Conservation (phyloP, 495 filamentous ascomycete genomes). For the Aspergillus steynii region DNA sequence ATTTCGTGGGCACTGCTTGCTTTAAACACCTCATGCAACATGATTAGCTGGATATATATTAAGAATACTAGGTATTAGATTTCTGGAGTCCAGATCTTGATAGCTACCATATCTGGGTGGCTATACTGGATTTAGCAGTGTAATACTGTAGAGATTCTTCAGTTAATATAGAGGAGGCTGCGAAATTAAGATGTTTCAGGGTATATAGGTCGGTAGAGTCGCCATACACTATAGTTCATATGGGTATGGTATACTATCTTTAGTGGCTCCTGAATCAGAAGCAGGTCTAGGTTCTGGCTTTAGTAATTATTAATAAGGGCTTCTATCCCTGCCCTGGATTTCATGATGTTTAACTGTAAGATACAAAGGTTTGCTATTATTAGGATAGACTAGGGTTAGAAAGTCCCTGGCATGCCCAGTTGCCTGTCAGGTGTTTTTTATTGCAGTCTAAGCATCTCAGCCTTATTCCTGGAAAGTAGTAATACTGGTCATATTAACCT, state of each 20-base stretch:
- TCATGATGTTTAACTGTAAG: constrained; percentile 32
- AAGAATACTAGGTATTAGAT: constrained; percentile 24
- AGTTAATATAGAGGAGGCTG: constrained; percentile 30
- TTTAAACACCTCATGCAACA: constrained; percentile 4
- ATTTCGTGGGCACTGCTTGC: constrained; percentile 7
- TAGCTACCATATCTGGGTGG: constrained; percentile 24
- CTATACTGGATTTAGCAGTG: constrained; percentile 26
- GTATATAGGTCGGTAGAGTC: constrained; percentile 25
- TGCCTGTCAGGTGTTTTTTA: constrained; percentile 24
- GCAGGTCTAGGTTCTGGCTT: constrained; percentile 26
- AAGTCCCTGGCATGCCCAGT: constrained; percentile 16
- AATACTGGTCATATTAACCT: constrained; percentile 20
- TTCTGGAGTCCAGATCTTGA: constrained; percentile 29
- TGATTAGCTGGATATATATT: constrained; percentile 20
- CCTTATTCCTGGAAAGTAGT: constrained; percentile 24
- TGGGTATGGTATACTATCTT: constrained; percentile 24
- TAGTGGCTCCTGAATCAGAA: constrained; percentile 31
- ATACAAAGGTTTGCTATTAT: constrained; percentile 28
- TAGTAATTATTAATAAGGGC: constrained; percentile 32
- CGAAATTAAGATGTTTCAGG: constrained; percentile 11
- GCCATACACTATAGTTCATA: constrained; percentile 31
- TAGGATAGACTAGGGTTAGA: constrained; percentile 8
- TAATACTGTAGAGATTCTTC: constrained; percentile 25
- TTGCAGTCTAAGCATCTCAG: constrained; percentile 25
- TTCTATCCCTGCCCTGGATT: constrained; percentile 28